Base-by-base conservation (phyloP, 768 basidiomycete genomes). In the Termitomyces sp. region DNA sequence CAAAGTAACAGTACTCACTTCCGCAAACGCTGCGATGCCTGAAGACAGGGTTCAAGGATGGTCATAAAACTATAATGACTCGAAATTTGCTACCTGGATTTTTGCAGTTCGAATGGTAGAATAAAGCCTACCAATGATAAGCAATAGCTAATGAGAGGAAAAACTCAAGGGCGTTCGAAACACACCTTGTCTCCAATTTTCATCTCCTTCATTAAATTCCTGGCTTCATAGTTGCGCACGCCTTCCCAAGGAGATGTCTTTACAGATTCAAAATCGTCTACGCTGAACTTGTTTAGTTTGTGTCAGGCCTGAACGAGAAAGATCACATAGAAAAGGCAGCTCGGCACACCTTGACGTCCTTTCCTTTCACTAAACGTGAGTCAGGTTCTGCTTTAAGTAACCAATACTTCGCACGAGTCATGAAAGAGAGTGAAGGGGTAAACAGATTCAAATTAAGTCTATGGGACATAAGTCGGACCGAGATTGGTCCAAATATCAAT, bases 101-200 rank as follows among this genome's bases (percentile, higher is more conserved):
- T 73, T 90, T 93, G 72, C 88, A 91, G 66, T 90, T 94, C 7
- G 90, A 92, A 65, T 92, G 90, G 68, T 94, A 94, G 70, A 94
- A 92, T 46, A 92, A 70, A 46, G 90, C 85, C 90, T 92, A 55
- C 30, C 26, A 30, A 6, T 26, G 7, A 40, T n/a, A n/a, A 36
- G 12, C 26, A 26, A 20, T 28, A n/a, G 52, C 14, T 28, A 33
- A 58, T 22, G 14, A 52, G 40, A 53, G 44, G 22, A 26, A 28
- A n/a, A n/a, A 42, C 12, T 42, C 24, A 8, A 40, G 16, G 42
- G 49, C 35, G 56, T 46, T 32, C 36, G 40, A 55, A 3, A n/a
- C 74, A 43, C 33, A 88, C 91, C 76, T 88, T 83, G 67, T 93
- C 90, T 43, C 87, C 88, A 18, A 79, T 65, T 59, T 75, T 76